phyloP scores from a whole-genome alignment of 345 rosid species.

The Arabidopsis suecica region DNA sequence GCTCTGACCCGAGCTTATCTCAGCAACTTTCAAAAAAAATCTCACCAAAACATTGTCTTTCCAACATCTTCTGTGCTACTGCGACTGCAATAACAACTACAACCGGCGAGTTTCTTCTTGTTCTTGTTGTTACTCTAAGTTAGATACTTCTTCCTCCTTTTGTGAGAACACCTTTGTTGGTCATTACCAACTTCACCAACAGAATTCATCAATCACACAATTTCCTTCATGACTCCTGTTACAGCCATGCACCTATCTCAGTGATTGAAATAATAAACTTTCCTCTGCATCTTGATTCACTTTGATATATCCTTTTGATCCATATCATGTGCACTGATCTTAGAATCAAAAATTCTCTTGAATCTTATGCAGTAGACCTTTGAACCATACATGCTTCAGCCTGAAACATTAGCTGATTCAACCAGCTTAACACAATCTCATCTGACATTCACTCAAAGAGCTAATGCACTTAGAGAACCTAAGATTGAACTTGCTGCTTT shows the following conservation, averaged over 20 bases:
- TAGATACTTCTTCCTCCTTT: too few relatives aligned
- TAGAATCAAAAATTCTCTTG: background rate
- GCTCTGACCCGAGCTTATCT: too few relatives aligned
- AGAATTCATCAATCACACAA: background rate
- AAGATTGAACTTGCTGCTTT: background rate
- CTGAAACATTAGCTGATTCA: background rate
- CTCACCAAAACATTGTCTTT: too few relatives aligned
- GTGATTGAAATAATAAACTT: background rate
- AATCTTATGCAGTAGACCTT: background rate
- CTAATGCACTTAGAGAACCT: background rate
- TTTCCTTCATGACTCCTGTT: background rate
- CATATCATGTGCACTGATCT: conserved; percentile 9
- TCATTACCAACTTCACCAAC: too few relatives aligned
- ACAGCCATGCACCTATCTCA: background rate
- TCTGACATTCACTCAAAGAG: background rate
- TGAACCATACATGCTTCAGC: background rate
- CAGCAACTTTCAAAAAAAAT: too few relatives aligned
- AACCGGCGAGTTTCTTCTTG: too few relatives aligned
- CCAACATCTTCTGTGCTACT: too few relatives aligned
- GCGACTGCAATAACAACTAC: too few relatives aligned
- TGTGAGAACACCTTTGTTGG: too few relatives aligned
- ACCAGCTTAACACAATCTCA: background rate
- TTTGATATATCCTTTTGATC: background rate
- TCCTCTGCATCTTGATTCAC: background rate
- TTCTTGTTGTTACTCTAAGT: too few relatives aligned